Evolutionary conservation across 805 yeast species (phyloP).

Genomic region (Candida sphagnicola): DNA sequence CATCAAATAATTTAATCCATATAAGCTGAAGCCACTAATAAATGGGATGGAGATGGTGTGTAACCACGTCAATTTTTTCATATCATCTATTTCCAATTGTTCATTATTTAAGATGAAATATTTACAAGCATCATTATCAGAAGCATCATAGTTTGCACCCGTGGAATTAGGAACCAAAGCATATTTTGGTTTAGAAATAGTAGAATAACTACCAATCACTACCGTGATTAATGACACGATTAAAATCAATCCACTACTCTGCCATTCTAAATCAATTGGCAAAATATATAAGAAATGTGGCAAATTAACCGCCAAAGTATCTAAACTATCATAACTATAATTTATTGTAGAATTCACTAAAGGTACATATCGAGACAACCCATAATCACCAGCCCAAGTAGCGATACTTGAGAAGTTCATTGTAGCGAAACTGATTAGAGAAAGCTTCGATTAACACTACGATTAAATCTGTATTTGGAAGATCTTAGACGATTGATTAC

Average conservation of each 20-base stretch:
- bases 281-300: not conserved
- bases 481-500: too few species aligned
- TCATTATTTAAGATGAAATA: conserved; percentile 8
- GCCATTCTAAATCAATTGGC: not conserved
- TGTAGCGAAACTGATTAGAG: too few species aligned
- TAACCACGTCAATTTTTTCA: conserved; percentile 3
- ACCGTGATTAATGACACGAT: conserved; percentile 23
- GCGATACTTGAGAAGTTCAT: not conserved
- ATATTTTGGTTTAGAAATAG: conserved; percentile 20
- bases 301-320: not conserved
- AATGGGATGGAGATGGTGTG: conserved; percentile 38
- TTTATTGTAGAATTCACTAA: not conserved
- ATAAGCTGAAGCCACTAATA: conserved; percentile 35
- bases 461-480: too few species aligned
- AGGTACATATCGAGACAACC: not conserved
- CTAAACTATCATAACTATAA: not conserved
- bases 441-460: too few species aligned
- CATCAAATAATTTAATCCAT: conserved; percentile 34
- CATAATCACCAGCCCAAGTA: not conserved
- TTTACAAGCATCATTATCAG: conserved; percentile 19
- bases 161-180: conserved; percentile 20
- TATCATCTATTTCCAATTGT: conserved; percentile 7
- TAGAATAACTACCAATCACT: conserved; percentile 14
- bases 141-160: conserved; percentile 15
- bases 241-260: conserved; percentile 7